Conservation (phyloP, 1,139 yeast species). For the Suhomyces taliae region DNA sequence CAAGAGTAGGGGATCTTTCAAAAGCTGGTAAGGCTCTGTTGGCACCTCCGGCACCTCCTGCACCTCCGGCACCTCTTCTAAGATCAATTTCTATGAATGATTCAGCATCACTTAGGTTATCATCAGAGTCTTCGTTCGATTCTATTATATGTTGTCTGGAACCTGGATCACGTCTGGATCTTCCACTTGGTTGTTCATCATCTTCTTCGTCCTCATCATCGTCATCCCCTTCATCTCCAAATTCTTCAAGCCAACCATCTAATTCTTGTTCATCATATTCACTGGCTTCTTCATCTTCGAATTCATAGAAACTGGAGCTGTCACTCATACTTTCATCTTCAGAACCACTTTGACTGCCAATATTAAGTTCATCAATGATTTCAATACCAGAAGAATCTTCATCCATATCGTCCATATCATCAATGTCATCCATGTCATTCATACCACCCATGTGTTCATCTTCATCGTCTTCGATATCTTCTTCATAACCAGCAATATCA, state of each 20-base stretch:
- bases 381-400: slow-evolving; percentile 33
- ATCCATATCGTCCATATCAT: slow-evolving; percentile 19
- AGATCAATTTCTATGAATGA: slow-evolving; percentile 20
- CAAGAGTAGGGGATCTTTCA: slow-evolving; percentile 12
- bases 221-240: slow-evolving; percentile 22
- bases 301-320: slow-evolving; percentile 34
- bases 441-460: slow-evolving; percentile 16
- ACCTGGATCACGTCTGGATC: slow-evolving; percentile 4
- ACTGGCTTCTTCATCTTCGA: slow-evolving; percentile 28
- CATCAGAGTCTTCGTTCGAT: slow-evolving; percentile 19
- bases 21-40: slow-evolving; percentile 10
- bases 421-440: slow-evolving; percentile 10
- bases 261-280: slow-evolving; percentile 44
- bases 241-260: slow-evolving; percentile 48
- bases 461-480: slow-evolving; percentile 25
- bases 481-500: slow-evolving; percentile 25
- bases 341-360: slow-evolving; percentile 22
- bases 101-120: slow-evolving; percentile 24
- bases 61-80: not conserved
- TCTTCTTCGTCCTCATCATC: slow-evolving; percentile 6
- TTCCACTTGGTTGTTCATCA: not conserved
- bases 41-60: too few relatives aligned
- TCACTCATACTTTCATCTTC: slow-evolving; percentile 25
- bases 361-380: slow-evolving; percentile 42
- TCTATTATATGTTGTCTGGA: slow-evolving; percentile 3